Evolutionary conservation across 2,329 filamentous ascomycete genomes (phyloP).

Genomic region (Cordyceps tenuipes): DNA sequence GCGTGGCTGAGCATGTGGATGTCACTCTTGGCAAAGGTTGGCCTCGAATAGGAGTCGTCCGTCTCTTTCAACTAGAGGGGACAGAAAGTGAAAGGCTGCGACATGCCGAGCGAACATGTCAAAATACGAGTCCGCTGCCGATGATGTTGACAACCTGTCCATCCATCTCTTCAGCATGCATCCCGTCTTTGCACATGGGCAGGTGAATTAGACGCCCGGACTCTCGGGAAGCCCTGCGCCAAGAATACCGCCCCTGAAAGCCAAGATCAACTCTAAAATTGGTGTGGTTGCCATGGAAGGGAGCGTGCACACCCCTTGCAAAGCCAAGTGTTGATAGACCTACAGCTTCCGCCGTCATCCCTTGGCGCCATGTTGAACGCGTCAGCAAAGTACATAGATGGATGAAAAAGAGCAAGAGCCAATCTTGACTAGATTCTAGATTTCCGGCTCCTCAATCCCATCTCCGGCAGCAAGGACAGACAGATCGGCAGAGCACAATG

Average conservation of each 20-base stretch:
- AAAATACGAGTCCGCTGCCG: neutral
- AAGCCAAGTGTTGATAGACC: too few species aligned
- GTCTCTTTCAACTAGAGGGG: too few species aligned
- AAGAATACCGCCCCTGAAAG: neutral
- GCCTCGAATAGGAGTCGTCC: too few species aligned
- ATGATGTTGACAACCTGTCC: neutral
- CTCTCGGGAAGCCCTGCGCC: neutral
- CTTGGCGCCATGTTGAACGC: neutral
- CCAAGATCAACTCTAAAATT: slow-evolving; percentile 6
- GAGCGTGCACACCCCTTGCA: neutral
- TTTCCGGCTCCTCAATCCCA: neutral
- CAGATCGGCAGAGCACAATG: neutral
- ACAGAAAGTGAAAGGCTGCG: neutral
- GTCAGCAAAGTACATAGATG: neutral
- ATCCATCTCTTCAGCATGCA: too few species aligned
- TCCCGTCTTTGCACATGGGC: neutral
- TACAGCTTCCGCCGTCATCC: too few species aligned
- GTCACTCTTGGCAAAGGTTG: neutral
- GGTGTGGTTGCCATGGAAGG: neutral
- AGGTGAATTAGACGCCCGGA: neutral
- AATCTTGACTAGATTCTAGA: neutral
- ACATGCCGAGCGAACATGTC: neutral
- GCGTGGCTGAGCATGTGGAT: slow-evolving; percentile 6
- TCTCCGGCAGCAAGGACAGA: neutral
- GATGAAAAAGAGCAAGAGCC: neutral